phyloP scores from a whole-genome alignment of 768 basidiomycete genomes.

The Serendipita sp. region DNA sequence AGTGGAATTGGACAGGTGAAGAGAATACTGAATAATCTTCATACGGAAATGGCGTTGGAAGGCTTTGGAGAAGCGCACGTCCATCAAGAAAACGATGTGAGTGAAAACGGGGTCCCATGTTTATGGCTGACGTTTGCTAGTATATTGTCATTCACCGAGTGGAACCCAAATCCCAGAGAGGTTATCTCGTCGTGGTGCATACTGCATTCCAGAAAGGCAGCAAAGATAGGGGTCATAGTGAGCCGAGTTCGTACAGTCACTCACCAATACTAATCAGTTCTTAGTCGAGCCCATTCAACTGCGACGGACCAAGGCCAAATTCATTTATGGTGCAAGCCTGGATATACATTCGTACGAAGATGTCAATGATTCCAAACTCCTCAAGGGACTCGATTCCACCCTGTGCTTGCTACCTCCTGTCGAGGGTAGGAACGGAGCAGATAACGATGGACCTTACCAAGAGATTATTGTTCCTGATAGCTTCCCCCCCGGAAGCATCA shows the following conservation, averaged over 20 bases:
- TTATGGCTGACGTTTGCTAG: constrained; percentile 24
- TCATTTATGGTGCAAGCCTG: constrained; percentile 64
- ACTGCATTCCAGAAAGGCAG: constrained; percentile 78
- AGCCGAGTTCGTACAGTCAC: constrained; percentile 17
- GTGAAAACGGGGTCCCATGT: constrained; percentile 19
- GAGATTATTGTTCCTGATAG: constrained; percentile 71
- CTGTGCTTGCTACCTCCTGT: constrained; percentile 50
- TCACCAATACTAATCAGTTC: not conserved
- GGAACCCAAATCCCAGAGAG: constrained; percentile 77
- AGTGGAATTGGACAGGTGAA: constrained; percentile 46
- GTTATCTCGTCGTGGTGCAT: constrained; percentile 82
- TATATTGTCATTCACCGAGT: constrained; percentile 90
- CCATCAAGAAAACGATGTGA: constrained; percentile 87
- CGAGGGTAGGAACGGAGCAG: constrained; percentile 42
- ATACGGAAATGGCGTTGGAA: constrained; percentile 80
- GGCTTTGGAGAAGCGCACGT: constrained; percentile 88
- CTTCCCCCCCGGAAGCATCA: constrained; percentile 92
- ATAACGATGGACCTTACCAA: constrained; percentile 50
- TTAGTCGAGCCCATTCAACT: constrained; percentile 75
- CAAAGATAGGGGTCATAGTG: constrained; percentile 68
- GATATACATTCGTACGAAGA: constrained; percentile 47
- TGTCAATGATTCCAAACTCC: constrained; percentile 30
- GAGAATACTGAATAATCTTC: constrained; percentile 70
- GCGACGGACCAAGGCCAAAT: constrained; percentile 59
- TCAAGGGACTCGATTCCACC: constrained; percentile 58